These are phyloP conservation scores for Lachnellula occidentalis DNA, from an alignment of 2,329 filamentous ascomycete species.

Conservation along the genomic window DNA sequence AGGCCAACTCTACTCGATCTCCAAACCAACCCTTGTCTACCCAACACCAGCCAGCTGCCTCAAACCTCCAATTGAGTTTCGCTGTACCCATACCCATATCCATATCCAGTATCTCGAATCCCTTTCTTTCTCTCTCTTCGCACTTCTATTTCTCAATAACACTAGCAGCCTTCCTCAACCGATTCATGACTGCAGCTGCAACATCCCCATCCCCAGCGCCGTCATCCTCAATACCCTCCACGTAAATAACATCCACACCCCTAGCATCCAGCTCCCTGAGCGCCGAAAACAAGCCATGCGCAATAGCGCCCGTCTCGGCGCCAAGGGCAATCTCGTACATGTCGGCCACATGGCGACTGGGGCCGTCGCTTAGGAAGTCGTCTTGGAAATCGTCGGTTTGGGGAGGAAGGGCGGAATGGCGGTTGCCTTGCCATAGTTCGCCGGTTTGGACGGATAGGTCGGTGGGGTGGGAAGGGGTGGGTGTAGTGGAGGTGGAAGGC, in stretches of 20 bases:
- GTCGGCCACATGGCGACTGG: conserved; percentile 13
- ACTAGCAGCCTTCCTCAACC: conserved; percentile 70
- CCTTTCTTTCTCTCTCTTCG: not conserved
- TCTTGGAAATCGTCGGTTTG: not conserved
- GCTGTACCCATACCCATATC: not conserved
- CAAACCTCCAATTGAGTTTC: not conserved
- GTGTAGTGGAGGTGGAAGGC: no score
- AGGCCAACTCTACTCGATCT: no score
- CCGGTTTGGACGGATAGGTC: conserved; percentile 12
- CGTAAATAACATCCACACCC: conserved; percentile 76
- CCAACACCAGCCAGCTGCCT: not conserved
- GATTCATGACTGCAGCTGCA: conserved; percentile 82
- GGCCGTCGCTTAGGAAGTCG: not conserved
- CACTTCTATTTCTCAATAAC: conserved; percentile 26
- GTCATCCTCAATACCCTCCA: conserved; percentile 79
- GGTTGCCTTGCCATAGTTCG: conserved; percentile 8
- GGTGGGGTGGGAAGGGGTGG: not conserved
- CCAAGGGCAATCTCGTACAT: conserved; percentile 68
- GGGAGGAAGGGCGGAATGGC: not conserved
- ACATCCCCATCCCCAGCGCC: conserved; percentile 43
- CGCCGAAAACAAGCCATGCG: conserved; percentile 81
- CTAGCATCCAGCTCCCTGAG: conserved; percentile 77
- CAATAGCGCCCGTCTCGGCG: conserved; percentile 64
- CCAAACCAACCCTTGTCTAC: not conserved
- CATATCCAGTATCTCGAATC: no score